phyloP scores from a whole-genome alignment of 129 eudicot genomes.

The Deinandra increscens region DNA sequence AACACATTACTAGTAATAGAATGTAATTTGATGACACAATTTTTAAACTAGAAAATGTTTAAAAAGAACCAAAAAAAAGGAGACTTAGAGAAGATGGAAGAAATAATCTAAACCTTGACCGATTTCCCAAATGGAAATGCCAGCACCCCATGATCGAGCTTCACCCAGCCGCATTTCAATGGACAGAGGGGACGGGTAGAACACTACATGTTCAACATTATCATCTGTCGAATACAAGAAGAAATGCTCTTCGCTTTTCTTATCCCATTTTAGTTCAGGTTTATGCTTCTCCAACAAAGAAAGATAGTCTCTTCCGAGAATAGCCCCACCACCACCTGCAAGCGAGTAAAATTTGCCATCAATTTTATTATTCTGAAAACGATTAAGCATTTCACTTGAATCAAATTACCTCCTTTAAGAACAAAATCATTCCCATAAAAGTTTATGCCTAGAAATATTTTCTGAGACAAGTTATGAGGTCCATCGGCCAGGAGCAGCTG shows the following conservation, averaged over 20 bases:
- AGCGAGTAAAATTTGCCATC: neutral
- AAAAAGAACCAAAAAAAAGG: neutral
- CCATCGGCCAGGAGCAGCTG: constrained; percentile 47
- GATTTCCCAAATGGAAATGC: constrained; percentile 92
- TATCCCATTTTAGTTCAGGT: constrained; percentile 75
- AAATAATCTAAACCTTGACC: constrained; percentile 96
- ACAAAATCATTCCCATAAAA: constrained; percentile 85
- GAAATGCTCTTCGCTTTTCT: constrained; percentile 77
- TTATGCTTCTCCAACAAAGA: constrained; percentile 73
- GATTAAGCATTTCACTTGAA: neutral
- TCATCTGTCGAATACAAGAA: constrained; percentile 59
- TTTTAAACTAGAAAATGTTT: neutral
- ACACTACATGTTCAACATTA: constrained; percentile 60
- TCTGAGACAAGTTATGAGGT: constrained; percentile 43
- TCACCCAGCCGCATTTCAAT: constrained; percentile 69
- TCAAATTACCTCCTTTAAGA: constrained; percentile 61
- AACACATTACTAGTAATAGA: neutral
- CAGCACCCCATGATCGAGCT: constrained; percentile 80
- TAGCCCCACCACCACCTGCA: constrained; percentile 59
- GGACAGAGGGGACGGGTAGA: constrained; percentile 74
- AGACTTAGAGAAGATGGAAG: constrained; percentile 53
- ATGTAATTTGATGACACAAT: neutral
- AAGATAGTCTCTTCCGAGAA: constrained; percentile 75
- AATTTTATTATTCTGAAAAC: constrained; percentile 1
- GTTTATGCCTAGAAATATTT: constrained; percentile 83